Evolutionary conservation across 2,329 filamentous ascomycete species (phyloP).

Genomic region (Aspergillus flavus): DNA sequence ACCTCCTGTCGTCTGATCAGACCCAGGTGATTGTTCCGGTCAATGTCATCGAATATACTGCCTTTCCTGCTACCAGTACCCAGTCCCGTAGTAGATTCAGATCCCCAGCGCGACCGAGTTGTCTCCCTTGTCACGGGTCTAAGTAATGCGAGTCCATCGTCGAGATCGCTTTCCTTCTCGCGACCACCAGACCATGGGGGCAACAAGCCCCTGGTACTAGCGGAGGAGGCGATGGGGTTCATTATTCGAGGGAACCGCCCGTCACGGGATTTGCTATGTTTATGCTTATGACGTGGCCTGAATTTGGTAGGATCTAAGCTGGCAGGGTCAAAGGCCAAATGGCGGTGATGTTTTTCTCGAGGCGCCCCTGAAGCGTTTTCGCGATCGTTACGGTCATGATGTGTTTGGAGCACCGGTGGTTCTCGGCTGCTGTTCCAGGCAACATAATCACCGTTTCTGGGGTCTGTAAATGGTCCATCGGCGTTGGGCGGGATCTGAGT

Average conservation of each 20-base stretch:
- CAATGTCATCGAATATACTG: constrained; percentile 31
- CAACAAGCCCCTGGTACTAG: constrained; percentile 33
- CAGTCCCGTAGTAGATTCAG: constrained; percentile 32
- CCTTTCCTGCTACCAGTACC: constrained; percentile 30
- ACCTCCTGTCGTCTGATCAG: constrained; percentile 33
- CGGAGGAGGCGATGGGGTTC: constrained; percentile 35
- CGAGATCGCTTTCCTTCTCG: constrained; percentile 35
- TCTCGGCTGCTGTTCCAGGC: not conserved
- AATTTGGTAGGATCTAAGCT: constrained; percentile 14
- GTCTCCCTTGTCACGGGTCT: constrained; percentile 35
- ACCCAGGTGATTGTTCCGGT: constrained; percentile 30
- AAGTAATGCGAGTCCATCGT: constrained; percentile 33
- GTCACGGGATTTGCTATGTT: constrained; percentile 36
- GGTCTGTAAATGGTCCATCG: constrained; percentile 19
- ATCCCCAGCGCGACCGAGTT: constrained; percentile 36
- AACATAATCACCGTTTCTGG: constrained; percentile 13
- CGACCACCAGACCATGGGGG: constrained; percentile 33
- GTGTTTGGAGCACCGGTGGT: constrained; percentile 13
- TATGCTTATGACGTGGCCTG: constrained; percentile 27
- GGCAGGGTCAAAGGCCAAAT: constrained; percentile 23
- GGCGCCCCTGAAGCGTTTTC: constrained; percentile 3
- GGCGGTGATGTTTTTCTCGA: constrained; percentile 21
- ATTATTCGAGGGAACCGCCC: constrained; percentile 35
- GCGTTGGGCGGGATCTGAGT: constrained; percentile 14
- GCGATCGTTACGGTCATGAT: constrained; percentile 11